phyloP scores from a whole-genome alignment of 768 basidiomycete species.

The Mycena filopes region DNA sequence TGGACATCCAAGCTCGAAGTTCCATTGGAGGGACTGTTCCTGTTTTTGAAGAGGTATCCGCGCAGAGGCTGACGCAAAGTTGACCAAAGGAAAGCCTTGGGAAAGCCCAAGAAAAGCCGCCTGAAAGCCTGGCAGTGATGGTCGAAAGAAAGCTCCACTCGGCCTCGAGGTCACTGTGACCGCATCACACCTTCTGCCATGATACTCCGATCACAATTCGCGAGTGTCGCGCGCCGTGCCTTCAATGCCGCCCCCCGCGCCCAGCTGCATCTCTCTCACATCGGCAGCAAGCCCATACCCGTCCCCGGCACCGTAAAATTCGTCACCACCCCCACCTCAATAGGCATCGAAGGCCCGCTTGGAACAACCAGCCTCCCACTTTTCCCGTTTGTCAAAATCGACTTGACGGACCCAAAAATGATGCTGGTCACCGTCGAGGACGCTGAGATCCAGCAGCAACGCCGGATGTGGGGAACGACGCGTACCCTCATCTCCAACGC shows the following conservation, averaged over 20 bases:
- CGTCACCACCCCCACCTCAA: constrained; percentile 27
- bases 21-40: too few species aligned
- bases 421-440: constrained; percentile 84
- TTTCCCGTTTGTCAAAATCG: constrained; percentile 29
- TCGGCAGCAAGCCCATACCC: constrained; percentile 49
- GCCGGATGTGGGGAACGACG: constrained; percentile 84
- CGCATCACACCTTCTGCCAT: background rate
- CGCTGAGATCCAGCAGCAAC: constrained; percentile 62
- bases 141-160: too few species aligned
- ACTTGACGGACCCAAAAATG: constrained; percentile 61
- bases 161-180: too few species aligned
- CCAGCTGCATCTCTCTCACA: constrained; percentile 41
- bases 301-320: constrained; percentile 30
- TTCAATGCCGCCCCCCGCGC: constrained; percentile 19
- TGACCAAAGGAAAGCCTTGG: too few species aligned
- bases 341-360: constrained; percentile 26
- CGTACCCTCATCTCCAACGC: constrained; percentile 92
- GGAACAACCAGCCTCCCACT: constrained; percentile 27
- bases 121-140: too few species aligned
- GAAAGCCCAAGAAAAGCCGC: too few species aligned
- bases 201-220: constrained; percentile 18
- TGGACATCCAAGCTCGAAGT: too few species aligned
- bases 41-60: too few species aligned
- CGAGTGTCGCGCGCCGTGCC: constrained; percentile 10
- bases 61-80: too few species aligned